Percentiles rank a stretch among this genome's conserved stretches.
phyloP scores from a whole-genome alignment of 441 rosid species.

The Erodium chrysanthum region DNA sequence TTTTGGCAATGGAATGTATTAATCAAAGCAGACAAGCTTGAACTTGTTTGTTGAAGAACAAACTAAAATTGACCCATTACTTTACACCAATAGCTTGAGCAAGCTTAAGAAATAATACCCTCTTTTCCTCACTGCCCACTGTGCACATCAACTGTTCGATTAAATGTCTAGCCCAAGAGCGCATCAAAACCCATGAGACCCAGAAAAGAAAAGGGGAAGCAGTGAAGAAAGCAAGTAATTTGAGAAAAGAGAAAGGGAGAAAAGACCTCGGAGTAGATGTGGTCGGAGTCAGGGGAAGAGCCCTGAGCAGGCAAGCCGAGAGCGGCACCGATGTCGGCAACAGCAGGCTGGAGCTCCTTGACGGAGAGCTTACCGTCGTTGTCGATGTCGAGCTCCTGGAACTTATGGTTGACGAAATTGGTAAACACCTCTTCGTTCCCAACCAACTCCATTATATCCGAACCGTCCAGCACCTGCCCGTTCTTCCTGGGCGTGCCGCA shows the following conservation, averaged over 20 bases:
- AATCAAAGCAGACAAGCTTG: neutral
- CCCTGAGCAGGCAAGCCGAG: conserved; percentile 86
- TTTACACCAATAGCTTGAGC: no score
- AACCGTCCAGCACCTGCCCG: conserved; percentile 72
- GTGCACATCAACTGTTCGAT: neutral
- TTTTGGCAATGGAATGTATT: neutral
- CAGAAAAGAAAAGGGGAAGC: no score
- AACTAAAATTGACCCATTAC: no score
- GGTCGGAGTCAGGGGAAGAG: conserved; percentile 65
- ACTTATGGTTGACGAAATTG: conserved; percentile 70
- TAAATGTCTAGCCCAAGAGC: neutral
- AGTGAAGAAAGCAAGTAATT: neutral
- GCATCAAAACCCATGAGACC: neutral
- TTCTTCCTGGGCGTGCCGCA: conserved; percentile 13
- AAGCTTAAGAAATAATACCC: no score
- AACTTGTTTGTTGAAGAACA: neutral
- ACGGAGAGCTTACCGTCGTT: conserved; percentile 70
- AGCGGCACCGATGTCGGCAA: conserved; percentile 84
- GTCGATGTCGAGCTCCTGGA: conserved; percentile 59
- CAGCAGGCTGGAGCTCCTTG: conserved; percentile 77
- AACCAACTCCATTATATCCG: conserved; percentile 83
- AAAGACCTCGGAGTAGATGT: conserved; percentile 67
- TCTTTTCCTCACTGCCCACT: no score
- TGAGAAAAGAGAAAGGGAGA: neutral
- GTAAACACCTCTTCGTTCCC: conserved; percentile 66